These are phyloP conservation scores for Urostyla sp. DNA, from an alignment of 73 alveolate species.

Conservation along the genomic window DNA sequence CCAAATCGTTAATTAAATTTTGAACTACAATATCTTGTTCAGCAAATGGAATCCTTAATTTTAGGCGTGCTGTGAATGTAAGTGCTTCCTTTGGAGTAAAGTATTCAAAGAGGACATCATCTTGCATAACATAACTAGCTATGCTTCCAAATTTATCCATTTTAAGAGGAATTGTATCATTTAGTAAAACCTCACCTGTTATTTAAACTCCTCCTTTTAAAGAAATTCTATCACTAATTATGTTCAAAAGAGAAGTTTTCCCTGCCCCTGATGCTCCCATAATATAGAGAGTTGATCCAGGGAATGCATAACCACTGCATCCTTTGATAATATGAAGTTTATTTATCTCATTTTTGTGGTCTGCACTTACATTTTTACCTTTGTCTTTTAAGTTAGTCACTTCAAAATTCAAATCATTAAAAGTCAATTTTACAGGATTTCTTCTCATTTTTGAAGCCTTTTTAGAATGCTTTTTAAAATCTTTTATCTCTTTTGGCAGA, in stretches of 20 bases:
- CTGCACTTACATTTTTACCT: neutral
- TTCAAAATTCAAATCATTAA: neutral
- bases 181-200: constrained; percentile 3
- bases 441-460: neutral
- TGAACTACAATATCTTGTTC: neutral
- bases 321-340: neutral
- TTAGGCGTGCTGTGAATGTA: constrained; percentile 59
- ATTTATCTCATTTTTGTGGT: neutral
- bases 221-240: constrained; percentile 27
- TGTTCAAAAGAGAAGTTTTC: constrained; percentile 47
- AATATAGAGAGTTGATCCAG: constrained; percentile 27
- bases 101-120: constrained; percentile 72
- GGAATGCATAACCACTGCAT: constrained; percentile 39
- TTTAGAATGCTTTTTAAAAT: no score
- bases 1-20: constrained; percentile 3
- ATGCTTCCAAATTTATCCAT: constrained; percentile 7
- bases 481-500: no score
- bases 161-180: neutral
- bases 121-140: constrained; percentile 76
- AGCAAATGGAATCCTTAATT: no score
- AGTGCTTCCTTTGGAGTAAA: constrained; percentile 72
- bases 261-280: constrained; percentile 63
- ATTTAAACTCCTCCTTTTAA: neutral
- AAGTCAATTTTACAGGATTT: constrained; percentile 18
- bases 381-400: no score